phyloP scores from a whole-genome alignment of 176 grass and related monocot species.

The maize (Zea mays) region Zm-B73-REFERENCE-NAM-5.0 NC_050098.1:183905501-183906000 shows the following conservation, averaged over 20 bases:
- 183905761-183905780: constrained; percentile 25
- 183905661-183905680: constrained; percentile 21
- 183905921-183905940: constrained; percentile 42
- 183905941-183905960: constrained; percentile 49
- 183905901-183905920: constrained; percentile 28
- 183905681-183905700: constrained; percentile 18
- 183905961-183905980: constrained; percentile 50
- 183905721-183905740: constrained; percentile 36
- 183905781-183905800: constrained; percentile 35
- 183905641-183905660: background rate
- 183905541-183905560: background rate
- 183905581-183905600: constrained; percentile 1
- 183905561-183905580: background rate
- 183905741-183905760: constrained; percentile 50
- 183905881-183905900: constrained; percentile 26
- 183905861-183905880: constrained; percentile 44
- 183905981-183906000: constrained; percentile 4
- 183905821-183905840: constrained; percentile 8
- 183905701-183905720: constrained; percentile 27
- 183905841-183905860: constrained; percentile 31
- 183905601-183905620: constrained; percentile 22
- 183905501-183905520: constrained; percentile 5
- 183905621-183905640: constrained; percentile 28
- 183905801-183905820: constrained; percentile 32
- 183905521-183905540: background rate